Percentiles rank a stretch among this genome's conserved stretches.
phyloP scores from a whole-genome alignment of 2,329 filamentous ascomycete genomes.

The Monilinia laxa region DNA sequence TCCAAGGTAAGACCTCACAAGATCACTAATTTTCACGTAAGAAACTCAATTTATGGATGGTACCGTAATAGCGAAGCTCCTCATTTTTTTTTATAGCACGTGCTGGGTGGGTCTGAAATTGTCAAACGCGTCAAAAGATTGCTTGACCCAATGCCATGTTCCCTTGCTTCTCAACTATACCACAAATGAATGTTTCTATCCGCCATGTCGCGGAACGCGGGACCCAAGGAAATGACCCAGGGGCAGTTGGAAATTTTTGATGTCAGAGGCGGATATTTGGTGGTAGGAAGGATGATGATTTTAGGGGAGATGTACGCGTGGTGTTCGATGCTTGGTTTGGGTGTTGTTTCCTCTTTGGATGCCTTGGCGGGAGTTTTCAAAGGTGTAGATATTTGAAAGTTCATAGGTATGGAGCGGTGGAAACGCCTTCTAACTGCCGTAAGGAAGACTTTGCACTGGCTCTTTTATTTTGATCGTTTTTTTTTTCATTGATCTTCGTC shows the following conservation, averaged over 20 bases:
- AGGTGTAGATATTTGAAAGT: neutral
- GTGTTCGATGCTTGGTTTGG: neutral
- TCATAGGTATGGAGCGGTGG: neutral
- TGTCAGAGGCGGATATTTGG: conserved; percentile 1
- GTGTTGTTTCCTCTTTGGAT: neutral
- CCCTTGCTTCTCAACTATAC: conserved; percentile 10
- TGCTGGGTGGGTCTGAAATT: neutral
- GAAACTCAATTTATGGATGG: too few relatives aligned
- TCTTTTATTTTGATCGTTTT: neutral
- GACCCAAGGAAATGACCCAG: neutral
- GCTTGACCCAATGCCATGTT: neutral
- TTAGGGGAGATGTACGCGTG: neutral
- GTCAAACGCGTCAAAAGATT: neutral
- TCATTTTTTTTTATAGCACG: neutral
- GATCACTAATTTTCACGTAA: too few relatives aligned
- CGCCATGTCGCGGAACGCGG: conserved; percentile 7
- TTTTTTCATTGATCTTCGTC: neutral
- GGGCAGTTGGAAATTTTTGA: neutral
- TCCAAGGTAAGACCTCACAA: too few relatives aligned
- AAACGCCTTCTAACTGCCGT: neutral
- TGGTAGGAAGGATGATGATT: neutral
- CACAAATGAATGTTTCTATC: neutral
- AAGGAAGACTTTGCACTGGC: neutral
- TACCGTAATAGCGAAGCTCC: neutral
- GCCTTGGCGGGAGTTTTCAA: too few relatives aligned